Conservation (phyloP, 345 rosid genomes). For the Crucihimalaya himalaica region DNA sequence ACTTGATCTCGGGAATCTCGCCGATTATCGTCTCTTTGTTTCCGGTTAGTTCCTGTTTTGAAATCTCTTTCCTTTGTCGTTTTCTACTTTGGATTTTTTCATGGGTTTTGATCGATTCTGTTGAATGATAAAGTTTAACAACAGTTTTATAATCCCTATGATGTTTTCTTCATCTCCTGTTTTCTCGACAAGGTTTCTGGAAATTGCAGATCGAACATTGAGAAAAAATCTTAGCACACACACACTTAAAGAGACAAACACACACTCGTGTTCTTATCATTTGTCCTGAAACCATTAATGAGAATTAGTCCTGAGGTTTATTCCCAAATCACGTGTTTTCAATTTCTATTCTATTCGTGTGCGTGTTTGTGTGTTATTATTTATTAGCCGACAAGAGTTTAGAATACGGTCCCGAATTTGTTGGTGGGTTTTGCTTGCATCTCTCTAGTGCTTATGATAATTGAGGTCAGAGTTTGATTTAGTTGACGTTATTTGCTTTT, state of each 20-base stretch:
- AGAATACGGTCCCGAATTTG: slow-evolving; percentile 8
- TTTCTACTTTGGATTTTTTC: slow-evolving; percentile 20
- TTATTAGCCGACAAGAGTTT: slow-evolving; percentile 23
- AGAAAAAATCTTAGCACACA: background rate
- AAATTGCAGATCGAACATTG: slow-evolving; percentile 18
- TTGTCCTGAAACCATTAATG: slow-evolving; percentile 4
- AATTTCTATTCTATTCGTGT: background rate
- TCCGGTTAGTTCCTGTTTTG: slow-evolving; percentile 17
- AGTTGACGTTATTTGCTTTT: background rate
- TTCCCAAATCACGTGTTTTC: background rate
- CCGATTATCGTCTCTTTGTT: background rate
- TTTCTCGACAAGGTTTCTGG: background rate
- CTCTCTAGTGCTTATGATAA: slow-evolving; percentile 1
- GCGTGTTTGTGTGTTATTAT: background rate
- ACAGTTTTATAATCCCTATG: slow-evolving; percentile 27
- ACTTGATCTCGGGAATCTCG: slow-evolving; percentile 12
- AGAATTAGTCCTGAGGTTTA: background rate
- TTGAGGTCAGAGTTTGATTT: slow-evolving; percentile 3
- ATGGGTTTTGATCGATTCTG: background rate
- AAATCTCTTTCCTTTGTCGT: slow-evolving; percentile 30
- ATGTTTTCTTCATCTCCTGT: slow-evolving; percentile 10
- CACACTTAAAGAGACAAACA: background rate
- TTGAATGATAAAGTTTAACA: background rate
- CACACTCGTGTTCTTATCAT: slow-evolving; percentile 10
- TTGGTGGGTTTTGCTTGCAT: slow-evolving; percentile 22